Evolutionary conservation across 2,329 filamentous ascomycete genomes (phyloP), one percentile per base, ranked within the genome.

Genomic region (Exophiala oligosperma): DNA sequence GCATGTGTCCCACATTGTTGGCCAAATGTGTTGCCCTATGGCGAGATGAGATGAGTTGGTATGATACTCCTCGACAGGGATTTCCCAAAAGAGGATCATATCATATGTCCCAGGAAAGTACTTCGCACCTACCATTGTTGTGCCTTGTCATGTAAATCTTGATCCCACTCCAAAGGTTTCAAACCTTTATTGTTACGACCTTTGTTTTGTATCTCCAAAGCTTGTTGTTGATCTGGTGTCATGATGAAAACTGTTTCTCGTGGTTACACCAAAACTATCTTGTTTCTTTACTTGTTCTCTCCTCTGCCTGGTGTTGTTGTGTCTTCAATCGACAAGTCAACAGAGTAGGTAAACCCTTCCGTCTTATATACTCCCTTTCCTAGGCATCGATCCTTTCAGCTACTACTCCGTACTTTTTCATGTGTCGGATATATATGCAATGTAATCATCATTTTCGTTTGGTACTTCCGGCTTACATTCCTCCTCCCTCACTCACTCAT

Each of bases 141-240:
- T 6, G 63, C 63, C 24, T 60, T 53, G 40, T 29, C 24, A 21
- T 62, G 59, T 2, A 64, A 61, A 17, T 37, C 24, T 5, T 47
- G 53, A 26, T 64, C 62, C 63, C 63, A 65, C 41, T 52, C 48
- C 35, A 65, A 55, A 8, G 59, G 59, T 9, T 40, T 26, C 28
- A 59, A 49, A 24, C 56, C 48, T 7, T 57, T 55, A 12, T 46
- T 56, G n/a, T 56, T 12, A 35, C 63, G 61, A n/a, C 52, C 62
- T 29, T 14, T 32, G 61, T 65, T 65, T 29, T 65, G 63, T 12
- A 48, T 54, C 37, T 50, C 48, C 29, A 65, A 59, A 12, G 59
- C 63, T 11, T 52, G 49, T 26, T 49, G 47, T 52, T 52, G 49
- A 24, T 52, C 38, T 48, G 9, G 28, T 37, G 40, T 40, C 37